These are phyloP conservation scores for Sordariomycetes sp. DNA, from an alignment of 2,329 filamentous ascomycete species.

Conservation along the genomic window DNA sequence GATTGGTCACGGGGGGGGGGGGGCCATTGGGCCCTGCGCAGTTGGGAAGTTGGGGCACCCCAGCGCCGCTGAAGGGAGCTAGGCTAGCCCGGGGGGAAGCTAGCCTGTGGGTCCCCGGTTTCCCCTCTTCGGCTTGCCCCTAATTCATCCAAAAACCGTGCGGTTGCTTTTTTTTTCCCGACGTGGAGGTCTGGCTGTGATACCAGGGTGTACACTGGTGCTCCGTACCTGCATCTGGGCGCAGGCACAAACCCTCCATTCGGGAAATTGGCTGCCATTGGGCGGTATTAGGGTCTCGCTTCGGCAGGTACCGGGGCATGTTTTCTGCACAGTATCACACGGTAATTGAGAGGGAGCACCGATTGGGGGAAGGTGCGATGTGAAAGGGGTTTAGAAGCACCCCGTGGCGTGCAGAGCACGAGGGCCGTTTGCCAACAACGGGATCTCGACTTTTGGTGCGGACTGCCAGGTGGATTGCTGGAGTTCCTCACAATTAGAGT, in stretches of 20 bases:
- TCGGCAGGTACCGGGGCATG: not conserved
- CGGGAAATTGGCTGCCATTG: not conserved
- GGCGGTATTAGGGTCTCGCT: not conserved
- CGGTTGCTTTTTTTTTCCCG: not conserved
- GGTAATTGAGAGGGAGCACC: not conserved
- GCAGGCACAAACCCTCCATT: not conserved
- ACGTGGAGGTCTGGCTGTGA: too few relatives aligned
- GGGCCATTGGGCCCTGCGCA: not conserved
- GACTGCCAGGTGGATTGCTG: too few relatives aligned
- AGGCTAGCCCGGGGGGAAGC: not conserved
- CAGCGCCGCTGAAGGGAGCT: not conserved
- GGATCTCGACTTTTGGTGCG: too few relatives aligned
- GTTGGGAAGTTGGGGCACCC: not conserved
- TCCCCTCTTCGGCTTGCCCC: not conserved
- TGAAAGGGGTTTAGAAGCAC: too few relatives aligned
- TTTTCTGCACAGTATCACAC: not conserved
- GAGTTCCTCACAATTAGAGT: too few relatives aligned
- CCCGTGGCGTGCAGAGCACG: too few relatives aligned
- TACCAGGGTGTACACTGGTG: not conserved
- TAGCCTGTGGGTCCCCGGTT: not conserved
- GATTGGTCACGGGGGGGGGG: not conserved
- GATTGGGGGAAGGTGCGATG: too few relatives aligned
- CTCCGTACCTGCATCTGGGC: not conserved
- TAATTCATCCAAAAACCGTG: not conserved
- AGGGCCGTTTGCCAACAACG: too few relatives aligned